These are phyloP conservation scores for Starmerella roubikii DNA, from an alignment of 805 yeast species.

Conservation along the genomic window DNA sequence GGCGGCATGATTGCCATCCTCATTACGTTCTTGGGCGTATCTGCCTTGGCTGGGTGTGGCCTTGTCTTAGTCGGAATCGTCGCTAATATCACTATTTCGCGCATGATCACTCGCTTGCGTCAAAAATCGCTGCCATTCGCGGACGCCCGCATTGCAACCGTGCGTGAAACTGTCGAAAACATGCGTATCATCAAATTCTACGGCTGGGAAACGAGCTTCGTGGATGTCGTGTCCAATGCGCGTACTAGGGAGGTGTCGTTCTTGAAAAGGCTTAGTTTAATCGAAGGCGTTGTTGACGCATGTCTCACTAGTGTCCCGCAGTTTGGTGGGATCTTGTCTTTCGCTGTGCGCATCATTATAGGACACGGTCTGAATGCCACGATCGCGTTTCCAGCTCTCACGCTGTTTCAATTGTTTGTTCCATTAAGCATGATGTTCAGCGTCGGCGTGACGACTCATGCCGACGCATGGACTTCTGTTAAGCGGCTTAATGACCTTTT, in stretches of 20 bases:
- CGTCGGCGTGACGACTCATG: conserved; percentile 32
- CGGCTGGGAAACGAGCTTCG: conserved; percentile 83
- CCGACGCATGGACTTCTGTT: conserved; percentile 28
- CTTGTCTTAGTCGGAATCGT: conserved; percentile 30
- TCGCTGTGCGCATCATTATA: conserved; percentile 35
- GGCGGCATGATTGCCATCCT: conserved; percentile 47
- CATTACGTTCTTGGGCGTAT: conserved; percentile 53
- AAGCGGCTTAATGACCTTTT: conserved; percentile 19
- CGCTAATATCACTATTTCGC: conserved; percentile 36
- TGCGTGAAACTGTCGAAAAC: conserved; percentile 66
- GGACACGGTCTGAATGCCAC: conserved; percentile 39
- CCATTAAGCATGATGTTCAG: conserved; percentile 53
- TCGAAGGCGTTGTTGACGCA: conserved; percentile 52
- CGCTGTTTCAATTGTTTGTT: conserved; percentile 53
- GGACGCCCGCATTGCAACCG: conserved; percentile 59
- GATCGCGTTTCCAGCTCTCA: conserved; percentile 53
- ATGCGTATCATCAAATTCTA: conserved; percentile 76
- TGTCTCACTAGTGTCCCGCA: conserved; percentile 54
- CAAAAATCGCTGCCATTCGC: conserved; percentile 47
- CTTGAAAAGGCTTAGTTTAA: conserved; percentile 49
- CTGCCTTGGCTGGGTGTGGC: conserved; percentile 59
- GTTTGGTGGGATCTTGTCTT: conserved; percentile 54
- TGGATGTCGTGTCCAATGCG: conserved; percentile 37
- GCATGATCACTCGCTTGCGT: conserved; percentile 42
- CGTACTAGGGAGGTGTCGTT: conserved; percentile 49